Percentiles rank a stretch among this genome's conserved stretches.
phyloP scores from a whole-genome alignment of 768 basidiomycete species.

The Tylopilus sp. region DNA sequence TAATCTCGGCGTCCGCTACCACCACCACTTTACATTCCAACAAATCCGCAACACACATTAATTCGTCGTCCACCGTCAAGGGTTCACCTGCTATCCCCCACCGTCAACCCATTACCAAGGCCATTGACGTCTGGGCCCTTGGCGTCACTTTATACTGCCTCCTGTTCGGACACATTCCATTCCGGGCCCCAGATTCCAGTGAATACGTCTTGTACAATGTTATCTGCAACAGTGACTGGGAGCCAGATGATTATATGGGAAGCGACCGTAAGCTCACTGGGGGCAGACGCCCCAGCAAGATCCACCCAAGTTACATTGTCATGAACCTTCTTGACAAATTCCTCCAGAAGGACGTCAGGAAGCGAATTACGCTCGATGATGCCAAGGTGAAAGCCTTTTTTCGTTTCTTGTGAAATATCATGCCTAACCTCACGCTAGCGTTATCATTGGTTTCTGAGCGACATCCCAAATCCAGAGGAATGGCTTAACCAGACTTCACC shows the following conservation, averaged over 20 bases:
- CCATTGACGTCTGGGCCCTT: constrained; percentile 97
- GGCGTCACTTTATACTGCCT: constrained; percentile 95
- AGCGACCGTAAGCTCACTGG: constrained; percentile 62
- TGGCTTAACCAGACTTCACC: constrained; percentile 71
- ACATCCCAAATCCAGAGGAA: constrained; percentile 57
- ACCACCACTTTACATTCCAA: constrained; percentile 31
- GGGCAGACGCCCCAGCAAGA: constrained; percentile 46
- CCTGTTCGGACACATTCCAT: constrained; percentile 85
- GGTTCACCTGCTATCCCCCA: constrained; percentile 20
- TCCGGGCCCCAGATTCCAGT: constrained; percentile 49
- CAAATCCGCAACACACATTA: constrained; percentile 28
- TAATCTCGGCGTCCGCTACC: constrained; percentile 31
- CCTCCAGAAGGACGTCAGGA: constrained; percentile 74
- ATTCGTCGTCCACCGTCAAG: constrained; percentile 29
- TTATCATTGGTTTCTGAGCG: constrained; percentile 64
- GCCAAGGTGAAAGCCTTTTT: constrained; percentile 61
- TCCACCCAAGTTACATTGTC: constrained; percentile 57
- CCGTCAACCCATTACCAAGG: constrained; percentile 72
- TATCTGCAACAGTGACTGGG: constrained; percentile 77
- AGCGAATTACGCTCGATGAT: constrained; percentile 73
- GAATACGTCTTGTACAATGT: constrained; percentile 79
- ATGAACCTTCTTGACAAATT: constrained; percentile 71
- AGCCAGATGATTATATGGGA: constrained; percentile 67
- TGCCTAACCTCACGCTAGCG: constrained; percentile 36
- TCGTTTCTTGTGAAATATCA: neutral